Conservation (phyloP, 2,329 filamentous ascomycete genomes). For the Scedosporium boydii region DNA sequence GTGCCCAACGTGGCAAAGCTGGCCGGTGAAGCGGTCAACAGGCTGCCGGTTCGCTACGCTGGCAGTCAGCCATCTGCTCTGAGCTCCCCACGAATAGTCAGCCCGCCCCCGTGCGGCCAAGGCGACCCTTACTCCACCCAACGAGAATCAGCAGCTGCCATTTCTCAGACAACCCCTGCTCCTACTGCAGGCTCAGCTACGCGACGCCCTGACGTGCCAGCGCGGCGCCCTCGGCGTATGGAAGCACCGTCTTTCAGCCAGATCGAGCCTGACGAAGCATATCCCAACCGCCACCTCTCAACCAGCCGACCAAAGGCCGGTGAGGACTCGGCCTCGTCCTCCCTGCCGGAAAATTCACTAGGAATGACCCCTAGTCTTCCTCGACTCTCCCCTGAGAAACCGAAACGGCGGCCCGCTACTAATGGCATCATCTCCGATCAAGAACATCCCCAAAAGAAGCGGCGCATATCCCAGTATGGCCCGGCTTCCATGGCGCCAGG, state of each 20-base stretch:
- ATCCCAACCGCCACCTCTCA: background rate
- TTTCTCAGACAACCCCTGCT: background rate
- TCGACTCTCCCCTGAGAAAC: background rate
- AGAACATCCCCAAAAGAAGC: background rate
- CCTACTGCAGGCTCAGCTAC: background rate
- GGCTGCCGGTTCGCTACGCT: background rate
- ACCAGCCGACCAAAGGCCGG: background rate
- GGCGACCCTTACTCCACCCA: constrained; percentile 2
- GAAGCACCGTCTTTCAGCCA: background rate
- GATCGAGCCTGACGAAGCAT: background rate
- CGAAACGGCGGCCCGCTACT: background rate
- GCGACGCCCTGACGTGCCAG: background rate
- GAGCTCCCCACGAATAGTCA: background rate
- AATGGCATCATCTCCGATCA: background rate
- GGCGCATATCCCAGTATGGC: background rate
- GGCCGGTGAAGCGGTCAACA: constrained; percentile 14
- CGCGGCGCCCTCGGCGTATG: constrained; percentile 2
- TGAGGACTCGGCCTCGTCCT: background rate
- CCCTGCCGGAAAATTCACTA: background rate
- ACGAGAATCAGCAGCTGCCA: background rate
- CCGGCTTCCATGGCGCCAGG: background rate
- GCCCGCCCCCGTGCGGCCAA: constrained; percentile 16
- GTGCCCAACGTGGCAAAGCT: constrained; percentile 19
- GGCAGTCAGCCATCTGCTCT: background rate
- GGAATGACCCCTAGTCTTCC: background rate